These are phyloP conservation scores for Cercospora beticola DNA, from an alignment of 2,329 filamentous ascomycete genomes.

Conservation along the genomic window DNA sequence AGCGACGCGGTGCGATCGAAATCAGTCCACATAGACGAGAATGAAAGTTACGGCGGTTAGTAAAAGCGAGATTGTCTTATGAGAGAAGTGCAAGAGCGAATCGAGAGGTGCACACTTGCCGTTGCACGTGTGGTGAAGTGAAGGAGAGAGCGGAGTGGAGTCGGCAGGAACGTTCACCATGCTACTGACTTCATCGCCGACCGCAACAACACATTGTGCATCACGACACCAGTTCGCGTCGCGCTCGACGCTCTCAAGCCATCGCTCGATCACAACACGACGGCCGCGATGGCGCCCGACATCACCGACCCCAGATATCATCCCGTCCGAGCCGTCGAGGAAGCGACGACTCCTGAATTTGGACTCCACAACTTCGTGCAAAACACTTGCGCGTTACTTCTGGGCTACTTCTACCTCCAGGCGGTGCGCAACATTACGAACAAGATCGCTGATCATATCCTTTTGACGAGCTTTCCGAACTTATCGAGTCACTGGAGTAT, in stretches of 20 bases:
- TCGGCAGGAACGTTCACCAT: not conserved
- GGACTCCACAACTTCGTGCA: not conserved
- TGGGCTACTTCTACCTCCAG: not conserved
- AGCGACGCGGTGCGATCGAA: slow-evolving; percentile 1
- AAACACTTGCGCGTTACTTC: not conserved
- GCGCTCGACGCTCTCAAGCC: not conserved
- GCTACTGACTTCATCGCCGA: not conserved
- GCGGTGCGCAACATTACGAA: not conserved
- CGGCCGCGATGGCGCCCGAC: not conserved
- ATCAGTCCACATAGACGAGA: slow-evolving; percentile 9
- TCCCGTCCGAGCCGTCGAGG: not conserved
- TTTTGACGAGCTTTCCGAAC: not conserved
- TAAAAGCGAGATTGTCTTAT: no score
- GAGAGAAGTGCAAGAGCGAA: not conserved
- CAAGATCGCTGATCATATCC: not conserved
- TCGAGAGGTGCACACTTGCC: not conserved
- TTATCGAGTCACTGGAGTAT: not conserved
- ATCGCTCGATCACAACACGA: not conserved
- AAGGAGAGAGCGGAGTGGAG: not conserved
- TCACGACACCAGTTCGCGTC: not conserved
- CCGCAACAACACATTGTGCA: not conserved
- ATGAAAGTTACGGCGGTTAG: slow-evolving; percentile 8
- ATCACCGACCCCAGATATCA: not conserved
- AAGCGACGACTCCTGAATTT: not conserved
- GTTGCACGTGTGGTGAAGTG: not conserved